A percentile compares a stretch with the other conserved stretches of the same genome.
Evolutionary conservation across 2,329 filamentous ascomycete genomes (phyloP).

Genomic region (Verticillium alfalfae): DNA sequence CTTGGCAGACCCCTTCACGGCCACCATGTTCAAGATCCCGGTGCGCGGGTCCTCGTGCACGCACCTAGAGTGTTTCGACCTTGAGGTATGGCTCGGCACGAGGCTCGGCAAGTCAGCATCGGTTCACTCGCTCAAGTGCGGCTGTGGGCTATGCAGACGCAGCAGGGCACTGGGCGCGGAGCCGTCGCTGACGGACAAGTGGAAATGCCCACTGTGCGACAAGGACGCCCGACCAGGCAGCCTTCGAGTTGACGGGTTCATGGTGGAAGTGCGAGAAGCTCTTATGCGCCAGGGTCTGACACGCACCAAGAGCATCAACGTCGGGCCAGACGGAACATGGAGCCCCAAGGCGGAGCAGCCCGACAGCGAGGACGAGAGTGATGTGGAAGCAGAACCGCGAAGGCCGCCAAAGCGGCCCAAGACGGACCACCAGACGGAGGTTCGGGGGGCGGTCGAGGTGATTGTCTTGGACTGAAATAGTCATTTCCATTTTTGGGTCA

Average conservation of each 20-base stretch:
- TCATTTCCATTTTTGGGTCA: background rate
- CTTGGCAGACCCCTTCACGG: conserved; percentile 62
- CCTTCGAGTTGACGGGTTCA: conserved; percentile 69
- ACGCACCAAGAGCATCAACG: conserved; percentile 22
- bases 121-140: conserved; percentile 26
- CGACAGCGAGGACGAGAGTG: conserved; percentile 14
- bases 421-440: background rate
- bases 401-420: conserved; percentile 7
- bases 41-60: conserved; percentile 64
- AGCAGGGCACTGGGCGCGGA: conserved; percentile 21
- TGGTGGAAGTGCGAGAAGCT: conserved; percentile 54
- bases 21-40: conserved; percentile 61
- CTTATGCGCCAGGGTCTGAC: conserved; percentile 28
- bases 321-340: conserved; percentile 26
- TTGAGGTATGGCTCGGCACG: conserved; percentile 72
- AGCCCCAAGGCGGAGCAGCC: conserved; percentile 20
- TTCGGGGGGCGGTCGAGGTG: conserved; percentile 3
- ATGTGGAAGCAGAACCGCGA: background rate
- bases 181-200: conserved; percentile 60
- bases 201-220: conserved; percentile 82
- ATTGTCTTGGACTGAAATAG: conserved; percentile 10
- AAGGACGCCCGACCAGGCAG: conserved; percentile 69
- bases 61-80: conserved; percentile 87
- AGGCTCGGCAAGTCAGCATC: conserved; percentile 44
- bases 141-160: conserved; percentile 21